Conservation (phyloP, 2,329 filamentous ascomycete genomes). For the Spiromastix sp. region DNA sequence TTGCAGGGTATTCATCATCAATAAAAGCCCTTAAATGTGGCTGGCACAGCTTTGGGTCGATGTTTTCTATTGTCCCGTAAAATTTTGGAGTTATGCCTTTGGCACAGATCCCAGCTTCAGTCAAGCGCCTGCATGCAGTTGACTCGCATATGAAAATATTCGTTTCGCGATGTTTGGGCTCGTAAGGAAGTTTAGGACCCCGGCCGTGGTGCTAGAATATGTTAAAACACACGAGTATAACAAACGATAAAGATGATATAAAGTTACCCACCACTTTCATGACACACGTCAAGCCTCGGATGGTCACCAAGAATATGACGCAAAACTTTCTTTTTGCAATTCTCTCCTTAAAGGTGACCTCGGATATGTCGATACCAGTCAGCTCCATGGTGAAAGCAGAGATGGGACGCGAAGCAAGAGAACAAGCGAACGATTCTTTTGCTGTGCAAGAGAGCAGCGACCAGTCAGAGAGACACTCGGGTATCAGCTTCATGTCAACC, state of each 20-base stretch:
- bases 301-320: conserved; percentile 10
- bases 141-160: conserved; percentile 7
- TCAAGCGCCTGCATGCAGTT: conserved; percentile 7
- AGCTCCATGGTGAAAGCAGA: too few relatives aligned
- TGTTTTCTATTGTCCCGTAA: conserved; percentile 8
- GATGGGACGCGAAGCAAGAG: too few relatives aligned
- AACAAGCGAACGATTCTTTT: too few relatives aligned
- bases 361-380: too few relatives aligned
- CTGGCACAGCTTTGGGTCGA: conserved; percentile 6
- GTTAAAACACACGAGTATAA: too few relatives aligned
- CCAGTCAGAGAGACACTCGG: too few relatives aligned
- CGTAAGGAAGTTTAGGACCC: conserved; percentile 1
- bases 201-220: conserved; percentile 7
- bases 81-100: conserved; percentile 8
- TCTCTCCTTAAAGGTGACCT: conserved; percentile 10
- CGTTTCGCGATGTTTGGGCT: conserved; percentile 2
- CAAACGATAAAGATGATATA: conserved; percentile 1
- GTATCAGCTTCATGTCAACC: too few relatives aligned
- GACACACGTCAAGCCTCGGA: conserved; percentile 8
- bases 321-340: conserved; percentile 9
- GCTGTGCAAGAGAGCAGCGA: too few relatives aligned
- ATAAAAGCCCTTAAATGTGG: conserved; percentile 6
- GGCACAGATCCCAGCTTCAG: conserved; percentile 6
- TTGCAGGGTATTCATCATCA: conserved; percentile 13
- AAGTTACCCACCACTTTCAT: conserved; percentile 15